Evolutionary conservation across 208 protist genomes (phyloP).

Genomic region (Crithidia fasciculata): DNA sequence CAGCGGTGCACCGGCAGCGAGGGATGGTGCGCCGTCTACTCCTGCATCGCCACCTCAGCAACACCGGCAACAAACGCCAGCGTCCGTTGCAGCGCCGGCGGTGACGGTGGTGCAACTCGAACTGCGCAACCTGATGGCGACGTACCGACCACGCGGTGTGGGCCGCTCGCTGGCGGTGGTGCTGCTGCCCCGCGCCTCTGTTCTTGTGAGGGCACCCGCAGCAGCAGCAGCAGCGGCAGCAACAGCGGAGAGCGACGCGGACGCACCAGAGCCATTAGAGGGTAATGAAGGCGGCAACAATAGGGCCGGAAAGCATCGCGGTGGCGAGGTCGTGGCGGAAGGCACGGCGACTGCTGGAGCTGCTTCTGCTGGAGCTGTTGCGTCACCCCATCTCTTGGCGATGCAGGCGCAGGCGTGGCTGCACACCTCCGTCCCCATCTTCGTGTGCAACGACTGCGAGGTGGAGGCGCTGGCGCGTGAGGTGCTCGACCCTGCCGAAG

Average conservation of each 20-base stretch:
- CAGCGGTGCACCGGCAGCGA: neutral
- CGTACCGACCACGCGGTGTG: constrained; percentile 36
- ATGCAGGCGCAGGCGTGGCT: constrained; percentile 28
- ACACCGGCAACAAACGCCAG: too few relatives aligned
- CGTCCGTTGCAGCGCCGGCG: too few relatives aligned
- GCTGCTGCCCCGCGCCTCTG: constrained; percentile 32
- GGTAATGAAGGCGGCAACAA: neutral
- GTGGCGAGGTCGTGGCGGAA: too few relatives aligned
- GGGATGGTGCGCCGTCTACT: too few relatives aligned
- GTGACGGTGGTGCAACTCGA: constrained; percentile 20
- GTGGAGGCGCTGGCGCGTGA: constrained; percentile 33
- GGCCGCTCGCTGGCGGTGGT: constrained; percentile 29
- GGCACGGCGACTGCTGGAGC: too few relatives aligned
- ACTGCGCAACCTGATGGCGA: constrained; percentile 34
- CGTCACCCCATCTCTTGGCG: neutral
- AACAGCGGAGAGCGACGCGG: neutral
- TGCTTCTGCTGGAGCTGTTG: neutral
- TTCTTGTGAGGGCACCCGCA: constrained; percentile 15
- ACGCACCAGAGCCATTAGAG: neutral
- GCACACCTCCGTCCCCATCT: constrained; percentile 31
- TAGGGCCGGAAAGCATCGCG: neutral
- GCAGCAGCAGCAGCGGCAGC: neutral
- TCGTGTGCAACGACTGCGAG: constrained; percentile 51
- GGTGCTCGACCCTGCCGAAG: constrained; percentile 30
- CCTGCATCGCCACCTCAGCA: neutral